These are phyloP conservation scores for Dacryopinax primogenitus DNA, from an alignment of 768 basidiomycete genomes.

Conservation along the genomic window DNA sequence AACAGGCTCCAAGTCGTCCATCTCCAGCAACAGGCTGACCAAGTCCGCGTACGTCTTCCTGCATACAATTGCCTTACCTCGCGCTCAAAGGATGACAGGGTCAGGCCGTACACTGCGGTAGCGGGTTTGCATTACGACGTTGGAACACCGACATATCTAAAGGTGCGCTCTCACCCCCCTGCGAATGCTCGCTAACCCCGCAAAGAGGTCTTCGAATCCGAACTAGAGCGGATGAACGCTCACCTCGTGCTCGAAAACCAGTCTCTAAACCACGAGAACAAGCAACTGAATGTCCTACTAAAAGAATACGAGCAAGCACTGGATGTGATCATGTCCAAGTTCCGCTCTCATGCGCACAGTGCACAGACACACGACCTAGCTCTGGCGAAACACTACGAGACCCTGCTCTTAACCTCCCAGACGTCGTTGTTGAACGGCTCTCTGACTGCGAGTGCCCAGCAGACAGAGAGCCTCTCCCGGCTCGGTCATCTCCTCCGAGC, in stretches of 20 bases:
- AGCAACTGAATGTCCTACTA: slow-evolving; percentile 72
- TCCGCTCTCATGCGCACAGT: slow-evolving; percentile 84
- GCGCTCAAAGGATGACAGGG: slow-evolving; percentile 33
- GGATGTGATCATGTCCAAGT: slow-evolving; percentile 94
- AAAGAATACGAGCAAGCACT: slow-evolving; percentile 92
- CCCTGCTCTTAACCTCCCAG: slow-evolving; percentile 36
- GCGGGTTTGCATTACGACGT: slow-evolving; percentile 44
- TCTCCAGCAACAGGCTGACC: slow-evolving; percentile 53
- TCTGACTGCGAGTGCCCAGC: neutral
- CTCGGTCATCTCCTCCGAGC: slow-evolving; percentile 58
- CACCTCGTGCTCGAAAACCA: slow-evolving; percentile 91
- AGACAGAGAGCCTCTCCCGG: slow-evolving; percentile 38
- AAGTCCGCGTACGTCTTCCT: slow-evolving; percentile 53
- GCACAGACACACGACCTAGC: slow-evolving; percentile 82
- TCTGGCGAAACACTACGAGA: slow-evolving; percentile 80
- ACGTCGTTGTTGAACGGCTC: neutral
- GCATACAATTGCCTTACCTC: neutral
- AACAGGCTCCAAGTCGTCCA: slow-evolving; percentile 64
- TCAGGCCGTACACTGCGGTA: slow-evolving; percentile 57
- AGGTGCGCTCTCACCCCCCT: neutral
- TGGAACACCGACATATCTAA: slow-evolving; percentile 13
- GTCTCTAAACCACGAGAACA: slow-evolving; percentile 83
- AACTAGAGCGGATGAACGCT: slow-evolving; percentile 80
- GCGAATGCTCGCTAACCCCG: neutral
- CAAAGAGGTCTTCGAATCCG: slow-evolving; percentile 80